Evolutionary conservation across 148 eudicot genomes (phyloP), one percentile per base, ranked within the genome.

Genomic region (Hydrangea macrophylla): DNA sequence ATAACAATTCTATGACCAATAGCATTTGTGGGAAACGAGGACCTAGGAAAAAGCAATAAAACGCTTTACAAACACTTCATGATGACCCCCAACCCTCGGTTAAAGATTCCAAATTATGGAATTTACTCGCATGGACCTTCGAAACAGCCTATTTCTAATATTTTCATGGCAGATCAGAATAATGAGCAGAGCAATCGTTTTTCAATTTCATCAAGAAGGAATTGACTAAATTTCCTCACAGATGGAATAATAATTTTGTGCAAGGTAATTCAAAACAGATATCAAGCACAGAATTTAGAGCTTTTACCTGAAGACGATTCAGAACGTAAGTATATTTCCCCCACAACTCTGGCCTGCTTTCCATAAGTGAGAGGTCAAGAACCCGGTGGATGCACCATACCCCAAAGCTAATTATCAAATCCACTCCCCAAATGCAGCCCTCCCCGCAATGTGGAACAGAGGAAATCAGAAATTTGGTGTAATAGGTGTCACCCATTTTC

Each of bases 331-430:
- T 94, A 74, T 94, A 94, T 72, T 90, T 90, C 39, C 98, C 98
- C 98, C 98, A 94, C 0, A 94, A 89, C 77, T 94, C 98, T 5
- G 98, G 98, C 72, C 98, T 83, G 77, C 98, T 88, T 87, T 94
- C 98, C 92, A 94, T 85, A 20, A 88, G 85, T 26, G 98, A 94
- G 65, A 94, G 98, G 77, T 88, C 97, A 35, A 94, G 76, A 57
- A 90, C 66, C 68, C 98, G 88, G 72, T 78, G 92, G 60, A 94
- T 90, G 82, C 96, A 90, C 96, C 96, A 94, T 61, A 94, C 97
- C 7, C 97, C 98, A 75, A 94, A 94, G 84, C 96, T 88, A 54
- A 84, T 76, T 22, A 94, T 65, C 59, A 94, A 76, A 82, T 90
- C 92, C 45, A 55, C 84, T 77, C 80, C 81, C 88, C 92, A 94